Percentiles rank a stretch among this genome's conserved stretches.
Evolutionary conservation across 208 protist genomes (phyloP).

Genomic region (Novymonas esmeraldas): DNA sequence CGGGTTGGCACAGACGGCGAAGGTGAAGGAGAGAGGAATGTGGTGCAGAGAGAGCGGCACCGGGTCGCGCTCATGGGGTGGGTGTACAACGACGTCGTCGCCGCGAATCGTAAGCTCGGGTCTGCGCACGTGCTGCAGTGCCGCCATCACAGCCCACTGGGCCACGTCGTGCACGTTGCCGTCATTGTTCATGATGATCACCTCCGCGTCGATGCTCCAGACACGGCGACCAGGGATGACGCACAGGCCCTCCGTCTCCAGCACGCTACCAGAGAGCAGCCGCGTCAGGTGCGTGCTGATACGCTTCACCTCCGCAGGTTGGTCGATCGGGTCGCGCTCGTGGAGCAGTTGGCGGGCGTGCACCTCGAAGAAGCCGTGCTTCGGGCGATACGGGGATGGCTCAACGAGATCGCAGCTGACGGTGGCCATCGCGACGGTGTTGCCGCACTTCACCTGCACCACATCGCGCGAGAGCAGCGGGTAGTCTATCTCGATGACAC

Average conservation of each 20-base stretch:
- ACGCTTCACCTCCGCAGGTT: constrained; percentile 41
- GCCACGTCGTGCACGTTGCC: constrained; percentile 93
- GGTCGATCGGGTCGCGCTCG: constrained; percentile 54
- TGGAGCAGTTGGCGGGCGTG: constrained; percentile 88
- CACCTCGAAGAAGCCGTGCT: constrained; percentile 95
- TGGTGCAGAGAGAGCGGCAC: constrained; percentile 96
- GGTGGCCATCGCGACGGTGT: constrained; percentile 82
- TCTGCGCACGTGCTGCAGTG: constrained; percentile 93
- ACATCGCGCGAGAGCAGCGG: constrained; percentile 70
- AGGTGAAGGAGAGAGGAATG: constrained; percentile 85
- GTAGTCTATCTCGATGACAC: constrained; percentile 72
- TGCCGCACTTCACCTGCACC: constrained; percentile 88
- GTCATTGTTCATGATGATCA: constrained; percentile 94
- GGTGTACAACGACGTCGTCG: constrained; percentile 82
- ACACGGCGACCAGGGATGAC: constrained; percentile 93
- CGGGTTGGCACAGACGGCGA: constrained; percentile 68
- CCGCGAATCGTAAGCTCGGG: constrained; percentile 94
- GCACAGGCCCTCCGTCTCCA: constrained; percentile 97
- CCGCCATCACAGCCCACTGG: constrained; percentile 84
- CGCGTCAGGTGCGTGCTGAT: constrained; percentile 87
- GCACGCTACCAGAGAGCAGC: constrained; percentile 85
- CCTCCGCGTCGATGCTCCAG: constrained; percentile 86
- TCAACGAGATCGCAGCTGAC: constrained; percentile 93
- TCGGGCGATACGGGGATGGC: constrained; percentile 92
- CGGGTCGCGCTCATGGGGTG: constrained; percentile 92